Percentiles rank a stretch among this genome's conserved stretches.
These are phyloP conservation scores for Zasmidium angulare DNA, from an alignment of 2,329 filamentous ascomycete species.

Conservation along the genomic window DNA sequence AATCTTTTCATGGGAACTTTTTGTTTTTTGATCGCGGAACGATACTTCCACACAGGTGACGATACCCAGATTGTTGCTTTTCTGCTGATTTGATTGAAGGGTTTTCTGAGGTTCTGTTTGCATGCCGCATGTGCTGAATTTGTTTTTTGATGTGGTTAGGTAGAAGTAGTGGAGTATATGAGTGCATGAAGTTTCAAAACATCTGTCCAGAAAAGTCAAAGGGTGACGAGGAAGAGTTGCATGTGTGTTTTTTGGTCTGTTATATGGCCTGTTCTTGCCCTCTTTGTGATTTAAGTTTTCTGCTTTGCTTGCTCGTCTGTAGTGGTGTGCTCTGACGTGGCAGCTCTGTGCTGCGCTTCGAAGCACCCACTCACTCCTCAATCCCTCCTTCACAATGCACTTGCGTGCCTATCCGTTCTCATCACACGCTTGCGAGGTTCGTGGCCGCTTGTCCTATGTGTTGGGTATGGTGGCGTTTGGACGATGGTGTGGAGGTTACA, in stretches of 20 bases:
- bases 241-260: no score
- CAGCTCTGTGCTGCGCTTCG: background rate
- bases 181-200: background rate
- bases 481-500: background rate
- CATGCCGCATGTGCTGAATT: background rate
- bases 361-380: background rate
- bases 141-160: background rate
- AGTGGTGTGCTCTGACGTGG: conserved; percentile 3
- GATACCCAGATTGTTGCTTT: conserved; percentile 14
- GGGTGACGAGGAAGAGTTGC: background rate
- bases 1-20: no score
- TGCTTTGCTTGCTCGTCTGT: background rate
- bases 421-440: no score
- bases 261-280: no score
- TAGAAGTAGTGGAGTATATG: background rate
- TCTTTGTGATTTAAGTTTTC: no score
- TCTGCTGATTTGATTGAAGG: conserved; percentile 1
- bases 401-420: background rate
- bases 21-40: no score
- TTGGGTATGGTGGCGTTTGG: background rate
- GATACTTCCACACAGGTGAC: conserved; percentile 1
- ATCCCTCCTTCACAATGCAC: background rate
- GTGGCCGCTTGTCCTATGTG: background rate
- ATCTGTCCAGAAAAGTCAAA: background rate
- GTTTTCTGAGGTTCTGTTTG: no score